Evolutionary conservation across 371 early-diverging fungal species (phyloP), one percentile per base, ranked within the genome.

Genomic region (Neoconidiobolus thromboides): DNA sequence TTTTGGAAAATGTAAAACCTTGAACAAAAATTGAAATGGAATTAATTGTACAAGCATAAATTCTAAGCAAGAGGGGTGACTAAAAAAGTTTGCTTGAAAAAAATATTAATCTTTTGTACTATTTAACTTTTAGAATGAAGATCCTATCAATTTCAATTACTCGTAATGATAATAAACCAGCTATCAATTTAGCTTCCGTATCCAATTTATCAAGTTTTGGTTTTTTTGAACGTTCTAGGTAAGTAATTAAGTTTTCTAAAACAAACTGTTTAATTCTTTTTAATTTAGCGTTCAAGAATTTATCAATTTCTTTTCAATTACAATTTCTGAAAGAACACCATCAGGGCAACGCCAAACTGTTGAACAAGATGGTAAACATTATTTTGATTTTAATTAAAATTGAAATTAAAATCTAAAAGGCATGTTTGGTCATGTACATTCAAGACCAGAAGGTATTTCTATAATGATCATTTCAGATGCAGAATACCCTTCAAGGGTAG

Each of bases 401-500:
- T 26, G 0, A 26, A 26, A 26, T 0, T 26, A 26, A 26, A 26
- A 26, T 26, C 0, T 26, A 26, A 26, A 26, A 91, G 90, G 82
- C 57, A 86, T 89, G 70, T 76, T 89, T 40, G 86, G 82, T 52
- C 86, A 91, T 71, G 85, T 84, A 15, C 88, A 86, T 68, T 73
- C 81, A 15, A 76, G 85, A 62, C 66, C 77, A 1, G 82, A 81
- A 66, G 87, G 85, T 26, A 72, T 92, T 15, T 74, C 83, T 26
- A 85, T 79, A 50, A 80, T 90, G 37, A 80, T 90, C 48, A 75
- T 96, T 7, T 82, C 87, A 9, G 93, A 95, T 71, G 76, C 77
- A 60, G 92, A 93, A 62, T 97, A 96, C 68, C 96, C 94, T n/a
- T 68, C 78, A 15, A 80, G 93, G 55, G 89, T 89, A 3, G 94